These are phyloP conservation scores for Cutaneotrichosporon mucoides DNA, from an alignment of 1,284 basidiomycete species.

Conservation along the genomic window DNA sequence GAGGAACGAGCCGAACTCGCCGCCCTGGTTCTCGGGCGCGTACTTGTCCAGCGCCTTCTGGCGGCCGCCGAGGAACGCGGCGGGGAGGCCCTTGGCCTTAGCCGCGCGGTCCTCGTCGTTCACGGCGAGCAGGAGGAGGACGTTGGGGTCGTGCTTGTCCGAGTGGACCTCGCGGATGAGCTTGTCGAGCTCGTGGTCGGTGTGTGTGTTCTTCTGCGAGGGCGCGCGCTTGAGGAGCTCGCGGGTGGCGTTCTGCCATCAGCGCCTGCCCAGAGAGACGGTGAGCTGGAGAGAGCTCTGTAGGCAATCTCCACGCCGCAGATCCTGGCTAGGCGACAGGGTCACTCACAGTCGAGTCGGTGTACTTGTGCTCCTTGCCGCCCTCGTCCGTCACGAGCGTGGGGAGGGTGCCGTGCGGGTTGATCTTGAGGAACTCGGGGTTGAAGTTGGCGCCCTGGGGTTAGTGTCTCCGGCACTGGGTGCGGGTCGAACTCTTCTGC, in stretches of 20 bases:
- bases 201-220: constrained; percentile 35
- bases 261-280: no score
- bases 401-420: constrained; percentile 58
- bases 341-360: neutral
- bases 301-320: no score
- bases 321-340: no score
- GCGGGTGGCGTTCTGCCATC: constrained; percentile 49
- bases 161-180: constrained; percentile 54
- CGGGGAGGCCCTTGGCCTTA: constrained; percentile 49
- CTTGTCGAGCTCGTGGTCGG: constrained; percentile 27
- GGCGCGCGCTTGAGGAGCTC: constrained; percentile 55
- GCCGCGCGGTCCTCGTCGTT: constrained; percentile 56
- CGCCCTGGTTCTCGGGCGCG: constrained; percentile 47
- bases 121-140: constrained; percentile 52
- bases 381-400: constrained; percentile 53
- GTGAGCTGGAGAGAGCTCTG: no score
- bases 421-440: constrained; percentile 58
- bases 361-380: constrained; percentile 24
- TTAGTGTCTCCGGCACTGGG: neutral
- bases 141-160: constrained; percentile 59
- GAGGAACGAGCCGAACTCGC: constrained; percentile 56
- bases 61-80: constrained; percentile 53
- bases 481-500: no score
- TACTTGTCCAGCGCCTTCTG: constrained; percentile 41
- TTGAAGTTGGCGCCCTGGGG: constrained; percentile 60